Conservation (phyloP, 140 eudicot species). For the Erigeron philadelphicus region DNA sequence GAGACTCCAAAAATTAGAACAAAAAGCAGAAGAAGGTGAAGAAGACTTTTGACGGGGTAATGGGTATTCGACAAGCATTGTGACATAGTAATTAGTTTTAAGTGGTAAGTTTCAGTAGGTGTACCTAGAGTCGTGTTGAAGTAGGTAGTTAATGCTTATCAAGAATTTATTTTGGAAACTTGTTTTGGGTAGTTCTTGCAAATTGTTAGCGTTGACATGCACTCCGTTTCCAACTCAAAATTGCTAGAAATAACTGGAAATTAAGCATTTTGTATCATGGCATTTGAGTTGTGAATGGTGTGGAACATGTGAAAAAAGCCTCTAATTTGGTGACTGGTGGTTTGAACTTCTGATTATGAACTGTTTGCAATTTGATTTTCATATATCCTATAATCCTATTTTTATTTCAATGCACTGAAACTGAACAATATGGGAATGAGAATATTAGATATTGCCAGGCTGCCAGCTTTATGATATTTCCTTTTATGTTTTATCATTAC, state of each 20-base stretch:
- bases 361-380: background rate
- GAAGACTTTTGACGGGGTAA: conserved; percentile 10
- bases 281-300: background rate
- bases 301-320: background rate
- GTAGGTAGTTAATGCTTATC: conserved; percentile 9
- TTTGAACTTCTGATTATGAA: background rate
- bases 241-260: background rate
- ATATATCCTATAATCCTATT: background rate
- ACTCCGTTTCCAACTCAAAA: background rate
- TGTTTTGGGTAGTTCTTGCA: conserved; percentile 17
- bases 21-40: conserved; percentile 17
- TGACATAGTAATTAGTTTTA: conserved; percentile 15
- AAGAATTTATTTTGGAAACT: conserved; percentile 15
- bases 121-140: conserved; percentile 11
- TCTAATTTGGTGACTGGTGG: background rate
- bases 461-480: no score
- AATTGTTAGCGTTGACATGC: conserved; percentile 12
- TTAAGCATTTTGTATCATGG: background rate
- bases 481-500: no score
- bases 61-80: conserved; percentile 13
- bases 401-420: background rate
- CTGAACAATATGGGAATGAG: background rate
- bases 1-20: conserved; percentile 11
- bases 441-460: no score
- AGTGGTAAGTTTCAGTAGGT: conserved; percentile 20